Base-by-base conservation (phyloP, 805 yeast genomes). In the Metschnikowia similis region DNA sequence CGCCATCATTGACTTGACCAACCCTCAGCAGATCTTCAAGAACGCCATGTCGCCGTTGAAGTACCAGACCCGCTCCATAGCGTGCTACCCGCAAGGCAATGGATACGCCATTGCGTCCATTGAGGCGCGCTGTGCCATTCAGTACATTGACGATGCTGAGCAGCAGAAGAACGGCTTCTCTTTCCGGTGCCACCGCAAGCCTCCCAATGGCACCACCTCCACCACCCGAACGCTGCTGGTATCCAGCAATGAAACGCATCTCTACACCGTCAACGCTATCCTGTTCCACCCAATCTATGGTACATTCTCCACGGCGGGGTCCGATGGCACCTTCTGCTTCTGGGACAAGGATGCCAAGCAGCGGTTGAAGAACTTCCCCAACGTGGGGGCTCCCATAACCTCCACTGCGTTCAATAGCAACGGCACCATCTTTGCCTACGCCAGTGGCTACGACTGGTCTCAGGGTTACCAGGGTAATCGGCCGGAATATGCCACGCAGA, bases 301-400 rank as follows among this genome's bases (percentile, higher is more conserved):
- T 39, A 90, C 98, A 1, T 86, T 94, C 67, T 84, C 85, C 45
- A 94, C 99, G 5, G 94, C 96, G 1, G 98, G 99, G 10, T 80
- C 94, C 26, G 99, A 94, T 68, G 99, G 99, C 21, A 77, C 91
- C 11, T 85, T 91, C 72, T 84, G 90, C 60, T 86, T 89, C 72
- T 94, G 99, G 99, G 98, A 94, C 67, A 89, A 89, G 67, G 96
- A 89, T 60, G 86, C 94, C 48, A 83, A 85, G 64, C 95, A 87
- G 64, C 79, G 98, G 59, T 79, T 94, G 57, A 87, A 85, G 69
- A 87, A 85, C 32, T 87, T 82, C 73, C 89, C 96, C 5, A 69
- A 80, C 8, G 74, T 85, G 13, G 79, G 78, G 46, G 79, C 81
- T 35, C 76, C 96, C 0, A 84, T 94, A 48, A 77, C 96, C 0